Conservation (phyloP, 1,139 yeast genomes). For the Blastobotrys arbuscula region DNA sequence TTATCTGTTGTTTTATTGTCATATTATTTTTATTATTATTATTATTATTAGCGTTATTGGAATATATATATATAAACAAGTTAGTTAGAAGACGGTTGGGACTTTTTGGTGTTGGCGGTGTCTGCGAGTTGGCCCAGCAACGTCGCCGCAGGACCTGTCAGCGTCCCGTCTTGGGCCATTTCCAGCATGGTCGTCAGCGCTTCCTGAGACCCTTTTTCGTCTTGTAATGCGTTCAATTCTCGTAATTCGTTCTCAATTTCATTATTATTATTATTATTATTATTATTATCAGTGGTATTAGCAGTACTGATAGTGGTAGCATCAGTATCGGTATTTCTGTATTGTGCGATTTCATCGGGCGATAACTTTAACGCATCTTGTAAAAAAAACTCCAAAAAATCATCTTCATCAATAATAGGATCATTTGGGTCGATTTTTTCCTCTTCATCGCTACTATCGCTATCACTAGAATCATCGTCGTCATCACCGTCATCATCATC, state of each 20-base stretch:
- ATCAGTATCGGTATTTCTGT: not conserved
- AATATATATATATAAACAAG: too few relatives aligned
- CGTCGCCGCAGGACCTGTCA: conserved; percentile 37
- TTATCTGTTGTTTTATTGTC: conserved; percentile 35
- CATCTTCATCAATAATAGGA: conserved; percentile 52
- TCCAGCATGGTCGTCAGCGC: conserved; percentile 26
- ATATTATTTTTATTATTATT: too few relatives aligned
- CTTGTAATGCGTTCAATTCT: conserved; percentile 21
- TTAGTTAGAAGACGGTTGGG: too few relatives aligned
- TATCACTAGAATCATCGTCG: conserved; percentile 5
- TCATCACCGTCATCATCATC: conserved; percentile 8
- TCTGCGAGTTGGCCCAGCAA: conserved; percentile 31
- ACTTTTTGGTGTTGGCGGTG: conserved; percentile 24
- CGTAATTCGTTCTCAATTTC: conserved; percentile 23
- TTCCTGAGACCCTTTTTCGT: conserved; percentile 28
- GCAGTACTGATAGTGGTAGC: not conserved
- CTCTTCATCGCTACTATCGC: conserved; percentile 10
- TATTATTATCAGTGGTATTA: conserved; percentile 4
- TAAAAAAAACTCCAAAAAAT: conserved; percentile 54
- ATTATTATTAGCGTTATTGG: too few relatives aligned
- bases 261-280: conserved; percentile 22
- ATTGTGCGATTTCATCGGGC: conserved; percentile 37
- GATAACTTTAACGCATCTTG: conserved; percentile 45
- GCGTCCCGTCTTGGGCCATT: conserved; percentile 32
- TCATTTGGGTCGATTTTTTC: conserved; percentile 23